phyloP scores from a whole-genome alignment of 2,329 filamentous ascomycete genomes.

The Fusarium coicis region DNA sequence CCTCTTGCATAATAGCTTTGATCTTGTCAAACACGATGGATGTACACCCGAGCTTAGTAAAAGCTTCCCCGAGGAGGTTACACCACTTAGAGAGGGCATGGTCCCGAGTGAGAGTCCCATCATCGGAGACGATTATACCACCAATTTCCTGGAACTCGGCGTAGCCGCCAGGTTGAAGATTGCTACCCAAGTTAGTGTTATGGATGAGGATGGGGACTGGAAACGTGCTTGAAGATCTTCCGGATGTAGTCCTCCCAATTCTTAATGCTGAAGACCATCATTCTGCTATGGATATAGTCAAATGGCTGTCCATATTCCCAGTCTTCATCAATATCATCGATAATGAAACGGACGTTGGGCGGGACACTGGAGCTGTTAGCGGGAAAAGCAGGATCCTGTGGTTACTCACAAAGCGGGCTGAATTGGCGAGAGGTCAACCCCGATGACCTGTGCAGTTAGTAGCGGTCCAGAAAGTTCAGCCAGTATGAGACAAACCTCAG shows the following conservation, averaged over 20 bases:
- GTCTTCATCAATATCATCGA: not conserved
- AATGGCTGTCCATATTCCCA: not conserved
- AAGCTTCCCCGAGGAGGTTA: not conserved
- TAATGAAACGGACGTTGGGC: not conserved
- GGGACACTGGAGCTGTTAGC: not conserved
- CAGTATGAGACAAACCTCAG: not conserved
- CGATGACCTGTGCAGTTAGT: not conserved
- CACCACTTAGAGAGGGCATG: constrained; percentile 6
- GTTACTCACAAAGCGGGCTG: not conserved
- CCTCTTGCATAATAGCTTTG: constrained; percentile 3
- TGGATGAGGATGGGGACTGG: fast-evolving
- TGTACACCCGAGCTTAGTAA: not conserved
- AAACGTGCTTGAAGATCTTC: constrained; percentile 7
- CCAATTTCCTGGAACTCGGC: constrained; percentile 8
- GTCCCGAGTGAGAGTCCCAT: not conserved
- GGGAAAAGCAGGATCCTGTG: fast-evolving
- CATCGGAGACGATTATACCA: not conserved
- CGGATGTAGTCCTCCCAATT: not conserved
- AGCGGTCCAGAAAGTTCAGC: too few relatives aligned
- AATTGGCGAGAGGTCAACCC: not conserved
- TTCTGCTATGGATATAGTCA: constrained; percentile 3
- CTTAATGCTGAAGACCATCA: not conserved
- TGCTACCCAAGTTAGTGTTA: not conserved
- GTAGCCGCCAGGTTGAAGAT: not conserved
- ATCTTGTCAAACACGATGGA: not conserved